These are phyloP conservation scores for Malassezia vespertilionis DNA, from an alignment of 1,284 basidiomycete species.

Conservation along the genomic window DNA sequence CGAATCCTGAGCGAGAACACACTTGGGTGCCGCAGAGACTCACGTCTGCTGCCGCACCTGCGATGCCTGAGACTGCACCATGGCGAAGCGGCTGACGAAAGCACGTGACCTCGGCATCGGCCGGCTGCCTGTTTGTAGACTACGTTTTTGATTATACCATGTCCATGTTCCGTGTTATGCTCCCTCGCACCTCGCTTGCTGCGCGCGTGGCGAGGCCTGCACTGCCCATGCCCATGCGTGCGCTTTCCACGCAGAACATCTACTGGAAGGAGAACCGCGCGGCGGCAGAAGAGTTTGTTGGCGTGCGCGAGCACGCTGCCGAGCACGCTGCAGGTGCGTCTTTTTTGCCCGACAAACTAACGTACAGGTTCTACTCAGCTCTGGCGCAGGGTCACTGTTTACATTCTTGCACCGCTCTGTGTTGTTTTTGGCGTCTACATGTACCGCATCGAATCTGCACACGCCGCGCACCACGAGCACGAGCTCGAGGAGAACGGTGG, in stretches of 20 bases:
- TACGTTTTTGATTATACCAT: conserved; percentile 4
- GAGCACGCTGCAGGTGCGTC: conserved; percentile 40
- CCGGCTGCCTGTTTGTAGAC: conserved; percentile 9
- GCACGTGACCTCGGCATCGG: conserved; percentile 14
- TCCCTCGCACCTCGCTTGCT: conserved; percentile 13
- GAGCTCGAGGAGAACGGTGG: conserved; percentile 37
- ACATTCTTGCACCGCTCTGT: conserved; percentile 33
- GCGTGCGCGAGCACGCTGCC: conserved; percentile 27
- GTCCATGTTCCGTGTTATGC: conserved; percentile 12
- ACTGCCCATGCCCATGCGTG: not conserved
- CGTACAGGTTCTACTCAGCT: conserved; percentile 32
- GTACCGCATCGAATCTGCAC: conserved; percentile 40
- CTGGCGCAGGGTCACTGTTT: conserved; percentile 39
- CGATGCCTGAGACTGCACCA: not conserved
- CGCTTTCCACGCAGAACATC: not conserved
- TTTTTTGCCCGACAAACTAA: not conserved
- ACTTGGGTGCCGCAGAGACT: not conserved
- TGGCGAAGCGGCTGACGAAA: not conserved
- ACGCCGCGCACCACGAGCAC: conserved; percentile 35
- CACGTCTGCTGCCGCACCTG: not conserved
- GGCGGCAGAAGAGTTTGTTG: conserved; percentile 29
- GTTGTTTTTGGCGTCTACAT: conserved; percentile 38
- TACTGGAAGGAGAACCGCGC: conserved; percentile 5
- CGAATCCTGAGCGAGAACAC: conserved; percentile 10
- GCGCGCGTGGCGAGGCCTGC: conserved; percentile 3